Percentiles rank a stretch among this genome's conserved stretches.
Evolutionary conservation across 2,329 filamentous ascomycete species (phyloP).

Genomic region (Cytospora piceicola): DNA sequence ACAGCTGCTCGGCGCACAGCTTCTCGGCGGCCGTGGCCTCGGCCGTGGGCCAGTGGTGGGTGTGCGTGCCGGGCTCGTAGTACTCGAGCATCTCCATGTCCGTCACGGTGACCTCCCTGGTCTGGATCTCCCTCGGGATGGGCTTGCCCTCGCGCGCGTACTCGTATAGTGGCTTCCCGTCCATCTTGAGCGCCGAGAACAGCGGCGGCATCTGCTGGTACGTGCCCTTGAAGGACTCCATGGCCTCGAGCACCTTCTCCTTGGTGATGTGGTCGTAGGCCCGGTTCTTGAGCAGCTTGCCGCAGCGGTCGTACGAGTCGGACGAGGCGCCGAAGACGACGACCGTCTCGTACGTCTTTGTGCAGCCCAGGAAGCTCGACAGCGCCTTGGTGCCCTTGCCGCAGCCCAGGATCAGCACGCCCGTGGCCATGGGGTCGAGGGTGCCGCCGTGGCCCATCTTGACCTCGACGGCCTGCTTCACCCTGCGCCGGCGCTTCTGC

Average conservation of each 20-base stretch:
- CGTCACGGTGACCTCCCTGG: constrained; percentile 75
- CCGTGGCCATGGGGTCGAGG: constrained; percentile 90
- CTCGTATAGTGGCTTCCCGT: constrained; percentile 94
- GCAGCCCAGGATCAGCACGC: constrained; percentile 86
- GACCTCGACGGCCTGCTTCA: constrained; percentile 68
- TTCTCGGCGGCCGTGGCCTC: constrained; percentile 78
- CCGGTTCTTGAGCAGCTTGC: constrained; percentile 77
- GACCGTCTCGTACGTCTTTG: constrained; percentile 89
- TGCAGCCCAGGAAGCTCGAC: constrained; percentile 79
- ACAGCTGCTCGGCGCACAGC: constrained; percentile 73
- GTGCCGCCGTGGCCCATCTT: constrained; percentile 98
- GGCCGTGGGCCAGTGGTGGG: constrained; percentile 76
- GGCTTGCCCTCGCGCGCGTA: constrained; percentile 90
- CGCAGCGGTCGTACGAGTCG: constrained; percentile 87
- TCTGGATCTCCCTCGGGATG: constrained; percentile 82
- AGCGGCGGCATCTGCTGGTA: constrained; percentile 90
- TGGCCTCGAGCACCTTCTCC: constrained; percentile 74
- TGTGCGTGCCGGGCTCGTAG: constrained; percentile 79
- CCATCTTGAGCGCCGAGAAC: constrained; percentile 89
- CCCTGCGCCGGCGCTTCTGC: constrained; percentile 60
- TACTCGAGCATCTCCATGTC: constrained; percentile 84
- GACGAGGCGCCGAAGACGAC: constrained; percentile 91
- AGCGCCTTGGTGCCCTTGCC: constrained; percentile 87
- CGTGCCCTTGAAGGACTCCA: constrained; percentile 76
- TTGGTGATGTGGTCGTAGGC: constrained; percentile 81